These are phyloP conservation scores for Colletotrichum tropicicola DNA, from an alignment of 2,329 filamentous ascomycete genomes.

Conservation along the genomic window DNA sequence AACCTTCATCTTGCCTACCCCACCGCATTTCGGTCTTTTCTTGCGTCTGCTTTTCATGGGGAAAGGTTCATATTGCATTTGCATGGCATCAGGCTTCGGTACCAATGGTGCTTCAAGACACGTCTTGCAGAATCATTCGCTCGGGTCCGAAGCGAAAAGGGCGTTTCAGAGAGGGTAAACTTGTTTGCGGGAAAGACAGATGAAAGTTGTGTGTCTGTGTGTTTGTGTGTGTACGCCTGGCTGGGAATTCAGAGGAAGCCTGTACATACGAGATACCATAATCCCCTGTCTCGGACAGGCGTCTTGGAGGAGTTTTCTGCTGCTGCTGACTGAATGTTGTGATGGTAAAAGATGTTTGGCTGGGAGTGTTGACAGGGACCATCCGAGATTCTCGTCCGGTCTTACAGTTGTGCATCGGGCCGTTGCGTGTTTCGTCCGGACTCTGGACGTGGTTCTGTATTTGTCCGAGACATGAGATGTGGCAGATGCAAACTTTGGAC, in stretches of 20 bases:
- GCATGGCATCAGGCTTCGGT: slow-evolving; percentile 15
- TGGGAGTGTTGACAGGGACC: background rate
- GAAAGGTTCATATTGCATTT: slow-evolving; percentile 24
- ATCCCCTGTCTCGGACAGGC: slow-evolving; percentile 29
- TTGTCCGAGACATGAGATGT: background rate
- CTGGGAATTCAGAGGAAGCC: slow-evolving; percentile 1
- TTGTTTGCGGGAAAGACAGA: background rate
- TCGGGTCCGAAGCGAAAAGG: slow-evolving; percentile 7
- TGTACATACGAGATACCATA: slow-evolving; percentile 33
- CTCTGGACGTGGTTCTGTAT: background rate
- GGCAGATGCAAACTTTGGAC: background rate
- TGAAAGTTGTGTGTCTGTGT: background rate
- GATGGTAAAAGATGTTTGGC: background rate
- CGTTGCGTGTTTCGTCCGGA: slow-evolving; percentile 22
- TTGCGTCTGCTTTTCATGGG: background rate
- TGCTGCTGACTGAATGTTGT: background rate
- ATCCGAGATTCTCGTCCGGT: background rate
- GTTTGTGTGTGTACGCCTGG: slow-evolving; percentile 3
- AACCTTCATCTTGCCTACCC: slow-evolving; percentile 3
- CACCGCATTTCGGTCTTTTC: slow-evolving; percentile 3
- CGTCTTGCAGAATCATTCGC: background rate
- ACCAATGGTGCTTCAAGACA: background rate
- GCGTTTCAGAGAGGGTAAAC: slow-evolving; percentile 2
- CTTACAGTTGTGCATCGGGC: background rate
- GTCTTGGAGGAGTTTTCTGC: background rate